phyloP scores from a whole-genome alignment of 2,329 filamentous ascomycete genomes.

The Coniosporium tulheliwenetii region DNA sequence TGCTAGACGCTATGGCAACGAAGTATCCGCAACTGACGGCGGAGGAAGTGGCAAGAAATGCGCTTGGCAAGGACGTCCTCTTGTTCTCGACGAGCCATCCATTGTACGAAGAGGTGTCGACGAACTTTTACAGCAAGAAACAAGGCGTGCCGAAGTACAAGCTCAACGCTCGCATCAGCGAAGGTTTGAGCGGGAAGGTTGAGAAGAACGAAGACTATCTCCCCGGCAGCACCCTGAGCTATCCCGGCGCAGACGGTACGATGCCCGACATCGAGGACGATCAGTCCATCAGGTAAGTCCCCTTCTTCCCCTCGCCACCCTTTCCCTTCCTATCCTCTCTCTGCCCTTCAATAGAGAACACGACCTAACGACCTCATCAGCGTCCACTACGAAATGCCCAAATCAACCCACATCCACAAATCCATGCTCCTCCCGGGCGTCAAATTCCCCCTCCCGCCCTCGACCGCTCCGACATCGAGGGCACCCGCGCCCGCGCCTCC shows the following conservation, averaged over 20 bases:
- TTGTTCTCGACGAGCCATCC: constrained; percentile 72
- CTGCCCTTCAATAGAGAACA: no score
- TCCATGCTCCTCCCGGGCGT: constrained; percentile 86
- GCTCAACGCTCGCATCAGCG: constrained; percentile 59
- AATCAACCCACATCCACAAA: constrained; percentile 60
- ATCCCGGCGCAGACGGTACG: constrained; percentile 54
- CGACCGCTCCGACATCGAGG: constrained; percentile 59
- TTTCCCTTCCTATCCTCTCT: constrained; percentile 1
- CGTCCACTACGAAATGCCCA: constrained; percentile 74
- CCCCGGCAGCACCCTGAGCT: constrained; percentile 66
- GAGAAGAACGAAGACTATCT: constrained; percentile 73
- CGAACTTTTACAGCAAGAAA: constrained; percentile 85
- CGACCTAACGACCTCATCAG: constrained; percentile 30
- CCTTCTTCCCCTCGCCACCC: constrained; percentile 1
- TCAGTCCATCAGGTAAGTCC: constrained; percentile 61
- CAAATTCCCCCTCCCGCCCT: constrained; percentile 57
- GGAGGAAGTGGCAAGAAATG: constrained; percentile 67
- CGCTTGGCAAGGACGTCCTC: constrained; percentile 63
- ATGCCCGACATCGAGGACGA: constrained; percentile 74
- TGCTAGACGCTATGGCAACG: constrained; percentile 67
- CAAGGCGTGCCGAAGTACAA: constrained; percentile 50
- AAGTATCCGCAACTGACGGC: constrained; percentile 67
- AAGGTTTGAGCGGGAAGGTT: constrained; percentile 64
- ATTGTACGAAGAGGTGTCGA: constrained; percentile 71
- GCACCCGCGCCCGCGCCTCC: constrained; percentile 49